Evolutionary conservation across 345 rosid species (phyloP).

Genomic region (Passiflora organensis): DNA sequence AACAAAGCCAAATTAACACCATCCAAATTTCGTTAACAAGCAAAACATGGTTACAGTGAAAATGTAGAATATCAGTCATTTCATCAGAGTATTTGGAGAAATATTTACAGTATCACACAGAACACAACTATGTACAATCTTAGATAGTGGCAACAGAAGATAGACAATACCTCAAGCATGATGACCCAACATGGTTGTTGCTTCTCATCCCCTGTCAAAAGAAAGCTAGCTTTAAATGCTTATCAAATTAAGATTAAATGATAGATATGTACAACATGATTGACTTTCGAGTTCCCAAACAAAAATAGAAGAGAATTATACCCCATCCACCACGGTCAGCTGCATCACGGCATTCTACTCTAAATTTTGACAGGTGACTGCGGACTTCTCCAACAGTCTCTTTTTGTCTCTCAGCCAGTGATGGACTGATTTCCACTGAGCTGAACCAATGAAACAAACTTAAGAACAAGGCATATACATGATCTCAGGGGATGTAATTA

Average conservation of each 20-base stretch:
- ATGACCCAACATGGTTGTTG: slow-evolving; percentile 93
- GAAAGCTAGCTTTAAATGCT: slow-evolving; percentile 17
- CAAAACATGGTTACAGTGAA: no score
- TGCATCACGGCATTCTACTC: slow-evolving; percentile 91
- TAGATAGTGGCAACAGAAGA: not conserved
- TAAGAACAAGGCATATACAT: not conserved
- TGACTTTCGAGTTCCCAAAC: not conserved
- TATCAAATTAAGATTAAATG: not conserved
- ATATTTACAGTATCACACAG: slow-evolving; percentile 1
- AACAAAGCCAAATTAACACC: not conserved
- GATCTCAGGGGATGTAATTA: not conserved
- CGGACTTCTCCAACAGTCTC: slow-evolving; percentile 82
- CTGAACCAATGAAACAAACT: slow-evolving; percentile 37
- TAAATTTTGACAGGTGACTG: slow-evolving; percentile 76
- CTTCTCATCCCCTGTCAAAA: slow-evolving; percentile 53
- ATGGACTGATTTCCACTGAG: slow-evolving; percentile 92
- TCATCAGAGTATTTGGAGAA: not conserved
- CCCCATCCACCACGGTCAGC: slow-evolving; percentile 86
- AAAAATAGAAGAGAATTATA: slow-evolving; percentile 22
- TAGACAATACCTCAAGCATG: slow-evolving; percentile 77
- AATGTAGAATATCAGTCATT: slow-evolving; percentile 1
- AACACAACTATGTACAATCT: not conserved
- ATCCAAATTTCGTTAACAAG: no score
- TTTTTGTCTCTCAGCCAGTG: slow-evolving; percentile 76
- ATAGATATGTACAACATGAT: not conserved